Evolutionary conservation across 495 filamentous ascomycete genomes (phyloP), one percentile per base, ranked within the genome.

Genomic region (Apiosordaria backusii): DNA sequence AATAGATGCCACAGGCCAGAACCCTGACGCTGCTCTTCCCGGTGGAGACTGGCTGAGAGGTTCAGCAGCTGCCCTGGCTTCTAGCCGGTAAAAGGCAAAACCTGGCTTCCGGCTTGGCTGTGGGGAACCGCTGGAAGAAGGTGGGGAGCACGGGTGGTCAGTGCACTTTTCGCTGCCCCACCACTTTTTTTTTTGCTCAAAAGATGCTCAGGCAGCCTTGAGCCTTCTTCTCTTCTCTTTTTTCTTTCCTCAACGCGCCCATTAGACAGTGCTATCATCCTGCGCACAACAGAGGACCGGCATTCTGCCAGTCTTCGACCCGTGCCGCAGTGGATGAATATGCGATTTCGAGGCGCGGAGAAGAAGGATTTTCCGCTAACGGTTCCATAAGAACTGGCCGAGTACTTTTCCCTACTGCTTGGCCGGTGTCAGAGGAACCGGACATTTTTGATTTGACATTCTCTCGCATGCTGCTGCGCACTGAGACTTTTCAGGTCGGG

Each of bases 371-470:
- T 74, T 69, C 64, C 65, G 69, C 74, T 83, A 80, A 45, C 79
- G 90, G 86, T 86, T 81, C 89, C 87, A 92, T 95, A 93, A 93
- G 91, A 95, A 87, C 91, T 90, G 91, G 86, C 90, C 89, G 85
- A 81, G 89, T 83, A 89, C 85, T 52, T 18, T 27, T 73, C n/a
- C 67, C 67, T 67, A 68, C 92, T 91, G 88, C 88, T 85, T 86
- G 87, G 90, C 87, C 90, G 86, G 91, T 86, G 91, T 95, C 91
- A 93, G 90, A 93, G 89, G 89, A 81, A 86, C 85, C 90, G 78
- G 67, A 94, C 90, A 94, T 80, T 67, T 59, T 27, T 15, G 25
- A 1, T 29, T 29, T 29, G 27, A 29, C 27, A 29, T 29, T 29
- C 27, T 13, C 9, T 45, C 35, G 16, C 35, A 45, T 45, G 35